A percentile compares a stretch with the other conserved stretches of the same genome.
Evolutionary conservation across 2,329 filamentous ascomycete genomes (phyloP).

Genomic region (Pyricularia grisea): DNA sequence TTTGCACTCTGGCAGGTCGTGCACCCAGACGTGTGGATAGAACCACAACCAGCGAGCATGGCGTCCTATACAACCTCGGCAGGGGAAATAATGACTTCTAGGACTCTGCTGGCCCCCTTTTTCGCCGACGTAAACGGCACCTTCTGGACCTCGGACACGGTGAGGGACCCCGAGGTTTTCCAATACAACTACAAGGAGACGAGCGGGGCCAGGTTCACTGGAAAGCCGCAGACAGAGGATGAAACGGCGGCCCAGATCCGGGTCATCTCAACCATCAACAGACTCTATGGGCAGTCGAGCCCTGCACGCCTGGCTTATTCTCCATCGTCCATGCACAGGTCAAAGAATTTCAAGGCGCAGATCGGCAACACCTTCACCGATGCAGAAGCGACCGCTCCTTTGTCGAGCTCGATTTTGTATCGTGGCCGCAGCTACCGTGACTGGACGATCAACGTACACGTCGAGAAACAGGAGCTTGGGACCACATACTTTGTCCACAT

Average conservation of each 20-base stretch:
- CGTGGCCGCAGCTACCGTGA: constrained; percentile 39
- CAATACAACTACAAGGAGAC: constrained; percentile 70
- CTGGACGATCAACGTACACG: constrained; percentile 60
- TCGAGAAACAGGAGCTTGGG: constrained; percentile 49
- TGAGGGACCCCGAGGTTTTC: constrained; percentile 50
- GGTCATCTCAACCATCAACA: constrained; percentile 44
- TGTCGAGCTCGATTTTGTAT: constrained; percentile 18
- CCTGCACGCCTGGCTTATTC: constrained; percentile 20
- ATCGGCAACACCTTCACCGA: background rate
- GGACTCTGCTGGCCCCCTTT: constrained; percentile 59
- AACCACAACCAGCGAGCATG: constrained; percentile 41
- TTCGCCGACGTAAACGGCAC: constrained; percentile 44
- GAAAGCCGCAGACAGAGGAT: constrained; percentile 15
- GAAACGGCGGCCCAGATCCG: constrained; percentile 19
- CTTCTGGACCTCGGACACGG: constrained; percentile 59
- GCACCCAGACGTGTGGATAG: constrained; percentile 58
- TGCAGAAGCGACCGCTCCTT: background rate
- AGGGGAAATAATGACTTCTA: constrained; percentile 43
- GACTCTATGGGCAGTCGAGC: constrained; percentile 44
- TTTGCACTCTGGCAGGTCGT: constrained; percentile 71
- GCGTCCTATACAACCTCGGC: constrained; percentile 51
- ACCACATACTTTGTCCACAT: constrained; percentile 58
- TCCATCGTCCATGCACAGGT: constrained; percentile 1
- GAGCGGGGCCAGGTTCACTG: constrained; percentile 19
- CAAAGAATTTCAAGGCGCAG: background rate